Percentiles rank a stretch among this genome's conserved stretches.
phyloP scores from a whole-genome alignment of 2,329 filamentous ascomycete genomes.

The Microdochium paspali region DNA sequence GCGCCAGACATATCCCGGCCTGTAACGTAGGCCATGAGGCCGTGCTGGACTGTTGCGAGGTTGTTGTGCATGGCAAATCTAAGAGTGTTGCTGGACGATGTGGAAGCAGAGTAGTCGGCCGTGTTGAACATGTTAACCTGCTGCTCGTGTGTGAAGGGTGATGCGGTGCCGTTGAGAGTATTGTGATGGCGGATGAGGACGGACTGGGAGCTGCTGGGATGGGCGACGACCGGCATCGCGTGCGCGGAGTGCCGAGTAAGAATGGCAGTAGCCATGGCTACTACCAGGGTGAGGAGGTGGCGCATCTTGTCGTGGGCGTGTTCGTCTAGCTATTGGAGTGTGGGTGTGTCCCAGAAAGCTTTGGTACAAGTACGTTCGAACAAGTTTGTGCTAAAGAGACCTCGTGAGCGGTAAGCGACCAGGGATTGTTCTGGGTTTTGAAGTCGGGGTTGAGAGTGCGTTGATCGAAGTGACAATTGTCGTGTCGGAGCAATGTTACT shows the following conservation, averaged over 20 bases:
- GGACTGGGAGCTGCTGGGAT: background rate
- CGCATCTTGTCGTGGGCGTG: constrained; percentile 1
- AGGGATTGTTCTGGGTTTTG: too few relatives aligned
- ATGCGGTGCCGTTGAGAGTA: constrained; percentile 7
- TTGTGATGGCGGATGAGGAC: constrained; percentile 6
- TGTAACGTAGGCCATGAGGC: constrained; percentile 29
- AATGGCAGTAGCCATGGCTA: constrained; percentile 7
- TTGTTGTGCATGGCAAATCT: constrained; percentile 26
- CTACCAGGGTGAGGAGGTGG: background rate
- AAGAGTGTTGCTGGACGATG: background rate
- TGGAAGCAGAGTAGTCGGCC: background rate
- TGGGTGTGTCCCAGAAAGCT: too few relatives aligned
- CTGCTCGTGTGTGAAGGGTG: constrained; percentile 1
- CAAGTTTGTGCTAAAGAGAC: too few relatives aligned
- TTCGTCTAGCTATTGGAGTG: background rate
- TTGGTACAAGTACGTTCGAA: too few relatives aligned
- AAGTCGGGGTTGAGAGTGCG: too few relatives aligned
- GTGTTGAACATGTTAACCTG: background rate
- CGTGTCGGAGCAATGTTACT: too few relatives aligned
- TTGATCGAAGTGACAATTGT: too few relatives aligned
- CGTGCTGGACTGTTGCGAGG: constrained; percentile 16
- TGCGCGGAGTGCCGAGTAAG: constrained; percentile 4
- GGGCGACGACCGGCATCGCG: constrained; percentile 10
- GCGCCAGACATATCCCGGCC: constrained; percentile 23
- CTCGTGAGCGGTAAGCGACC: too few relatives aligned